These are phyloP conservation scores for Cinnamomum chago DNA, from an alignment of 164 flowering plant genomes.

Conservation along the genomic window DNA sequence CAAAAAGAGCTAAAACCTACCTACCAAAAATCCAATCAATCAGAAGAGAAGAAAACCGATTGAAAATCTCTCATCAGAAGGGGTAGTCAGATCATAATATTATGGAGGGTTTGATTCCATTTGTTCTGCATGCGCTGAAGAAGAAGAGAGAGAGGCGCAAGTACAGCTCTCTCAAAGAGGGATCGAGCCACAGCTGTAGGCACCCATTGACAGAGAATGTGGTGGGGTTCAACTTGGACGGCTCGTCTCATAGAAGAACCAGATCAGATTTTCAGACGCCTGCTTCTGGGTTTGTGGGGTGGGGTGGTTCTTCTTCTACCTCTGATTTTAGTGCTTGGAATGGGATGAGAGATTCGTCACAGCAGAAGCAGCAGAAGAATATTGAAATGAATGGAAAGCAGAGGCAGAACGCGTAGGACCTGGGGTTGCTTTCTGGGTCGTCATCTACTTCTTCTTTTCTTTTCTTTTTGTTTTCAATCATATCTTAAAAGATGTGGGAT, in stretches of 20 bases:
- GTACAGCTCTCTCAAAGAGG: slow-evolving; percentile 24
- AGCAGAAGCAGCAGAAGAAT: not conserved
- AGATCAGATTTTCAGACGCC: slow-evolving; percentile 36
- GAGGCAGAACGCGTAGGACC: not conserved
- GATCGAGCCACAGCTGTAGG: slow-evolving; percentile 31
- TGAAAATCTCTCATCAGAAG: not conserved
- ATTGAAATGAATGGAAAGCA: not conserved
- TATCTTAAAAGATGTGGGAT: too few relatives aligned
- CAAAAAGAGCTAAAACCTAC: too few relatives aligned
- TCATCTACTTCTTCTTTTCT: not conserved
- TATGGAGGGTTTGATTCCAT: slow-evolving; percentile 52
- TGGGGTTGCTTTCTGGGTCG: not conserved
- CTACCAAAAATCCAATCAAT: not conserved
- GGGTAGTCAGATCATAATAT: too few relatives aligned
- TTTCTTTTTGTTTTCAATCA: not conserved
- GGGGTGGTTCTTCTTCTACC: not conserved
- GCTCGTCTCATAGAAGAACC: slow-evolving; percentile 10
- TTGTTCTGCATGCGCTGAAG: slow-evolving; percentile 32
- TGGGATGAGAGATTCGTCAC: not conserved
- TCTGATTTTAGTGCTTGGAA: not conserved
- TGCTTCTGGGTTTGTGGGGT: slow-evolving; percentile 4
- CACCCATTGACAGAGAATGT: not conserved
- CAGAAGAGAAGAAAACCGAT: not conserved
- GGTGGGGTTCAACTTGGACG: not conserved
- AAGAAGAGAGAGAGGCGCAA: slow-evolving; percentile 25